These are phyloP conservation scores for Leucogyrophana mollusca DNA, from an alignment of 768 basidiomycete species.

Conservation along the genomic window DNA sequence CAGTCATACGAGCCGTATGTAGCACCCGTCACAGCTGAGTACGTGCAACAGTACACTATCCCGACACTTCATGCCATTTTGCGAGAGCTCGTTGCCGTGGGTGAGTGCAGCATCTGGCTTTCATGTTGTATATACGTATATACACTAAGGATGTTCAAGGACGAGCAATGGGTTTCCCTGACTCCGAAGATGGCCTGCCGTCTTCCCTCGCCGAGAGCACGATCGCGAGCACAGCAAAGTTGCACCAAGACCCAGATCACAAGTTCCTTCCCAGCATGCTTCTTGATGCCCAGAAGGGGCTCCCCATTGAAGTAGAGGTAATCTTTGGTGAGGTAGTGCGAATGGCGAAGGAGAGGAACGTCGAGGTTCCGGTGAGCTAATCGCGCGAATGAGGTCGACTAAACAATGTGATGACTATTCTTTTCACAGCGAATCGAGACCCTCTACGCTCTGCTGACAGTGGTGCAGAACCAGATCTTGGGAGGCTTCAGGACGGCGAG, in stretches of 20 bases:
- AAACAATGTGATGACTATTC: background rate
- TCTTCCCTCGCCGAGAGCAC: slow-evolving; percentile 38
- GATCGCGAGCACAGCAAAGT: slow-evolving; percentile 35
- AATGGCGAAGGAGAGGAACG: slow-evolving; percentile 42
- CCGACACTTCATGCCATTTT: slow-evolving; percentile 46
- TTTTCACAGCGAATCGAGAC: slow-evolving; percentile 53
- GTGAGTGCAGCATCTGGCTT: slow-evolving; percentile 19
- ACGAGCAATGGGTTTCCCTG: slow-evolving; percentile 46
- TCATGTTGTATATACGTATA: slow-evolving; percentile 10
- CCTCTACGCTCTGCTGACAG: slow-evolving; percentile 54
- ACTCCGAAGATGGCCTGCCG: slow-evolving; percentile 45
- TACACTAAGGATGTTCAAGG: slow-evolving; percentile 23
- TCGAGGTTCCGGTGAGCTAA: slow-evolving; percentile 50
- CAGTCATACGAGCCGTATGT: slow-evolving; percentile 40
- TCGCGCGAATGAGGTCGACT: background rate
- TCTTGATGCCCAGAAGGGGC: slow-evolving; percentile 50
- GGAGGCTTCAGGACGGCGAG: slow-evolving; percentile 22
- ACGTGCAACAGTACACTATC: slow-evolving; percentile 42
- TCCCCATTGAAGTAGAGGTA: slow-evolving; percentile 66
- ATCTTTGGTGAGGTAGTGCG: slow-evolving; percentile 62
- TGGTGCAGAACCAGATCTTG: slow-evolving; percentile 63
- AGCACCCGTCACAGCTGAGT: slow-evolving; percentile 37
- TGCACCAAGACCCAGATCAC: slow-evolving; percentile 43
- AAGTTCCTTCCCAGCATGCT: slow-evolving; percentile 61
- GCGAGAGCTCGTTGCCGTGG: slow-evolving; percentile 43